These are phyloP conservation scores for Oenanthe sinensis DNA, from an alignment of 129 eudicot species.

Conservation along the genomic window DNA sequence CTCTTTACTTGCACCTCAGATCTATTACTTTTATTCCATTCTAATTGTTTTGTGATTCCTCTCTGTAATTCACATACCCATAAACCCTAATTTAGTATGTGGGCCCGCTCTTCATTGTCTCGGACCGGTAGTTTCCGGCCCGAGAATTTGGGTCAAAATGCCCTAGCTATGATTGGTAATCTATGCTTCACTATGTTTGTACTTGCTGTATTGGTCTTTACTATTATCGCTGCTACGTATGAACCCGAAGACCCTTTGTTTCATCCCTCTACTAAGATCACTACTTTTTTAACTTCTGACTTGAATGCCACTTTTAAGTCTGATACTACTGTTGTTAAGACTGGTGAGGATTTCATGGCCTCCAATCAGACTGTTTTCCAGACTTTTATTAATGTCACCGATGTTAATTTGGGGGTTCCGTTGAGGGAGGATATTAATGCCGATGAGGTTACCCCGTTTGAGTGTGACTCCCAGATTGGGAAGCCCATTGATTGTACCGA, in stretches of 20 bases:
- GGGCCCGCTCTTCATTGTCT: conserved; percentile 42
- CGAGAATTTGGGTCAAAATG: conserved; percentile 77
- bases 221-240: conserved; percentile 77
- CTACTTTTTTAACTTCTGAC: conserved; percentile 59
- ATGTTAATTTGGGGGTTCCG: conserved; percentile 23
- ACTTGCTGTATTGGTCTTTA: conserved; percentile 62
- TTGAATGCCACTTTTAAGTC: conserved; percentile 72
- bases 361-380: conserved; percentile 44
- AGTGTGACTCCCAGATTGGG: conserved; percentile 52
- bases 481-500: conserved; percentile 76
- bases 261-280: conserved; percentile 67
- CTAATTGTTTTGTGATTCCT: background rate
- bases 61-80: too few species aligned
- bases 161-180: conserved; percentile 61
- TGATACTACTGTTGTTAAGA: conserved; percentile 60
- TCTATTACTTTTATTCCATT: background rate
- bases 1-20: background rate
- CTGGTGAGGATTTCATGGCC: conserved; percentile 82
- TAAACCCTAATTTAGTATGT: conserved; percentile 16
- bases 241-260: conserved; percentile 82
- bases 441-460: conserved; percentile 12
- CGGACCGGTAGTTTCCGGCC: conserved; percentile 64
- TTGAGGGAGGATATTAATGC: conserved; percentile 13
- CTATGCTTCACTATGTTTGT: conserved; percentile 68
- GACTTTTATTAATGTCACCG: conserved; percentile 40